Percentiles rank a stretch among this genome's conserved stretches.
These are phyloP conservation scores for Pseudogymnoascus sp. DNA, from an alignment of 2,329 filamentous ascomycete genomes.

Conservation along the genomic window DNA sequence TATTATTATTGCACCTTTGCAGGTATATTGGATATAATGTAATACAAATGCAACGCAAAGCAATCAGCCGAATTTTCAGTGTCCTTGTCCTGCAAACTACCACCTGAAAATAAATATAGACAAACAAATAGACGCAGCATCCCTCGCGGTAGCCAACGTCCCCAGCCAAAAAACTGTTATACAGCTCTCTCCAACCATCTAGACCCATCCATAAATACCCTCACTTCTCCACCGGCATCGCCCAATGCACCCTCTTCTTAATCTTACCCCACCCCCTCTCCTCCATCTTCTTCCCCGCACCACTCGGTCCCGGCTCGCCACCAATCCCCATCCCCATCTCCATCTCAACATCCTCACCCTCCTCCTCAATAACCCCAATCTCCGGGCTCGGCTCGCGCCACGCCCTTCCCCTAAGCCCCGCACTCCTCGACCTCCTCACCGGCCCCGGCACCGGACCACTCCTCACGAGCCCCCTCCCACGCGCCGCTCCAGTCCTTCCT, in stretches of 20 bases:
- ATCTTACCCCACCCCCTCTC: constrained; percentile 16
- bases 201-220: background rate
- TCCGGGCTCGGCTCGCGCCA: constrained; percentile 31
- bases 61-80: background rate
- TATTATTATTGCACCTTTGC: background rate
- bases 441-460: constrained; percentile 15
- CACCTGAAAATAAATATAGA: background rate
- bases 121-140: background rate
- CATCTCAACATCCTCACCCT: constrained; percentile 15
- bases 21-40: background rate
- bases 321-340: background rate
- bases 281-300: background rate
- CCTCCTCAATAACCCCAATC: constrained; percentile 28
- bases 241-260: constrained; percentile 32
- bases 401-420: constrained; percentile 26
- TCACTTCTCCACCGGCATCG: constrained; percentile 12
- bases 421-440: constrained; percentile 22
- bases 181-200: background rate
- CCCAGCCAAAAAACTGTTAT: background rate
- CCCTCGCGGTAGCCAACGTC: constrained; percentile 5
- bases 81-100: background rate
- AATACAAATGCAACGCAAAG: background rate
- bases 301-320: background rate
- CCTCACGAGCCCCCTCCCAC: constrained; percentile 25
- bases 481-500: constrained; percentile 6